Percentiles rank a stretch among this genome's conserved stretches.
Evolutionary conservation across 2,329 filamentous ascomycete genomes (phyloP).

Genomic region (Remersonia thermophila): DNA sequence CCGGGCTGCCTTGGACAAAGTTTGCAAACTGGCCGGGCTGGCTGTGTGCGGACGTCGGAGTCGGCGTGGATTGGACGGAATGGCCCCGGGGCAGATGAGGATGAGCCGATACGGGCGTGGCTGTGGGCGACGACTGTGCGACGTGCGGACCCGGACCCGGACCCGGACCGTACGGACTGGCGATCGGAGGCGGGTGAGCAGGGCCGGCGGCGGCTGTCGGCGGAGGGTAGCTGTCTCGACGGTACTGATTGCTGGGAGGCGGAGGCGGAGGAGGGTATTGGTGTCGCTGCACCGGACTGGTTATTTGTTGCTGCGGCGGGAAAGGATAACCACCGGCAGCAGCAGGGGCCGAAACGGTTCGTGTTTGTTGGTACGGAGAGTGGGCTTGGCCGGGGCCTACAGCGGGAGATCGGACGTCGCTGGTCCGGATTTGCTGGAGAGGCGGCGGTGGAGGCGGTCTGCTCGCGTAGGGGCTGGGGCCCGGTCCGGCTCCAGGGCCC

Average conservation of each 20-base stretch:
- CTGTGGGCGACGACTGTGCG: conserved; percentile 39
- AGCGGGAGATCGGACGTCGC: conserved; percentile 40
- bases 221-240: conserved; percentile 35
- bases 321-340: conserved; percentile 37
- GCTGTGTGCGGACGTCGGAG: conserved; percentile 49
- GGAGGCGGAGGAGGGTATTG: conserved; percentile 40
- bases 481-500: not conserved
- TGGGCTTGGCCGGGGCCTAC: conserved; percentile 30
- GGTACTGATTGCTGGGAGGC: conserved; percentile 29
- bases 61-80: conserved; percentile 46
- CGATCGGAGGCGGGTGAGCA: not conserved
- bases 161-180: conserved; percentile 28
- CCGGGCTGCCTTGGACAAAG: conserved; percentile 42
- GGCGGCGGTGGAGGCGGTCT: conserved; percentile 33
- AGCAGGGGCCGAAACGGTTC: conserved; percentile 5
- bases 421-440: conserved; percentile 32
- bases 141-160: conserved; percentile 28
- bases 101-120: conserved; percentile 28
- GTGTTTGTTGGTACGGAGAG: conserved; percentile 36
- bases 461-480: conserved; percentile 28
- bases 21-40: conserved; percentile 38
- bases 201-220: conserved; percentile 10
- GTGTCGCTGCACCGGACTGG: conserved; percentile 40
- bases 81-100: conserved; percentile 36
- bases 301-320: conserved; percentile 31